phyloP scores from a whole-genome alignment of 805 yeast species.

The Clavispora santaluciae region DNA sequence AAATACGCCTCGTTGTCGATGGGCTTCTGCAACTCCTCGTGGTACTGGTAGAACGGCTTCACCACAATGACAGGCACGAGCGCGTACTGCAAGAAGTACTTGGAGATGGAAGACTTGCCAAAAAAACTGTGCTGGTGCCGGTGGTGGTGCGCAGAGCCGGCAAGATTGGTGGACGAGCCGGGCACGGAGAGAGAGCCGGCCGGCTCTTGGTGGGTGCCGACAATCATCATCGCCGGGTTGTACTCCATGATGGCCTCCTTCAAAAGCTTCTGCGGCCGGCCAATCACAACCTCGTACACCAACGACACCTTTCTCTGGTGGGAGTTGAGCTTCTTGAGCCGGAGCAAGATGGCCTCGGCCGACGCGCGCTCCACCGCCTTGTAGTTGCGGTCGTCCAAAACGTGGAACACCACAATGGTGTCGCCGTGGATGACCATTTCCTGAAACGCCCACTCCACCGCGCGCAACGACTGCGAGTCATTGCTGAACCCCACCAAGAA shows the following conservation, averaged over 20 bases:
- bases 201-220: constrained; percentile 36
- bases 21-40: constrained; percentile 26
- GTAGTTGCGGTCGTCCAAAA: constrained; percentile 32
- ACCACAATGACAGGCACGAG: constrained; percentile 42
- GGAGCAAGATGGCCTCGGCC: constrained; percentile 25
- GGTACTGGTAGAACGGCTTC: constrained; percentile 33
- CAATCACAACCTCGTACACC: constrained; percentile 38
- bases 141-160: constrained; percentile 6
- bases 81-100: constrained; percentile 39
- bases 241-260: constrained; percentile 38
- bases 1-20: constrained; percentile 33
- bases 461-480: constrained; percentile 33
- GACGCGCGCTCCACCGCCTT: constrained; percentile 23
- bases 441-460: constrained; percentile 42
- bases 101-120: constrained; percentile 32
- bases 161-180: constrained; percentile 4
- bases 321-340: constrained; percentile 30
- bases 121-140: constrained; percentile 23
- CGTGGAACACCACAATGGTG: constrained; percentile 38
- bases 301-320: constrained; percentile 34
- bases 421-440: constrained; percentile 42
- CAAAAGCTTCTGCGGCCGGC: constrained; percentile 36
- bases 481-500: constrained; percentile 36
- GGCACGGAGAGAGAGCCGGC: constrained; percentile 5
- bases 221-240: constrained; percentile 42